phyloP scores from a whole-genome alignment of 495 filamentous ascomycete species.

The Umbilicaria muhlenbergii region DNA sequence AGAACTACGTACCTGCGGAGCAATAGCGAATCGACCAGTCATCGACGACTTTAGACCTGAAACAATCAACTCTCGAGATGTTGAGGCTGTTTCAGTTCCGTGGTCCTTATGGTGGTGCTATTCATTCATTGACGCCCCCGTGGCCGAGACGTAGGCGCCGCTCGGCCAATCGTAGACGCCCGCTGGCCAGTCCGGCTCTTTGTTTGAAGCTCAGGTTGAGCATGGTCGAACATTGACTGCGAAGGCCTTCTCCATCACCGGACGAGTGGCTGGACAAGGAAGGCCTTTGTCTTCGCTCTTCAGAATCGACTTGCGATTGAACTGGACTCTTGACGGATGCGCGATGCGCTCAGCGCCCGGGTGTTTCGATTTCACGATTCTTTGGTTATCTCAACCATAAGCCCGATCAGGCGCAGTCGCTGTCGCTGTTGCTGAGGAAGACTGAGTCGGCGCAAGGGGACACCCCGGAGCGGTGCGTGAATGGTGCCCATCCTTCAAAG shows the following conservation, averaged over 20 bases:
- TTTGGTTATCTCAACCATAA: neutral
- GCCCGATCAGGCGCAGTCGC: neutral
- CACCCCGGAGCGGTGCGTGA: neutral
- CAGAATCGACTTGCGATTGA: neutral
- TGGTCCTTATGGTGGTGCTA: neutral
- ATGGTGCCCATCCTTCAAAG: neutral
- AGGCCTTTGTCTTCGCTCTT: no score
- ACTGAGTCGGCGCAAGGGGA: neutral
- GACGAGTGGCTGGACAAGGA: no score
- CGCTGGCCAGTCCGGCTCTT: no score
- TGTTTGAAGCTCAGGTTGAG: no score
- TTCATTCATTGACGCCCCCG: neutral
- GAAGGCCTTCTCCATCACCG: no score
- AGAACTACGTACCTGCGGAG: conserved; percentile 2
- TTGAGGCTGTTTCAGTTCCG: neutral
- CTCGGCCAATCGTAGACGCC: no score
- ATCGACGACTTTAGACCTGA: conserved; percentile 6
- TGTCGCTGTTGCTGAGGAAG: no score
- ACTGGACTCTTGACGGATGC: neutral
- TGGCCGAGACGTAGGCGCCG: no score
- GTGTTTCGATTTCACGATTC: neutral
- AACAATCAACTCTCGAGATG: conserved; percentile 6
- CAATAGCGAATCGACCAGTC: conserved; percentile 6
- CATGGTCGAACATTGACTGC: no score
- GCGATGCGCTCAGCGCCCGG: neutral